A percentile compares a stretch with the other conserved stretches of the same genome.
phyloP scores from a whole-genome alignment of 176 grass and related monocot species.

The Oryza meyeriana region DNA sequence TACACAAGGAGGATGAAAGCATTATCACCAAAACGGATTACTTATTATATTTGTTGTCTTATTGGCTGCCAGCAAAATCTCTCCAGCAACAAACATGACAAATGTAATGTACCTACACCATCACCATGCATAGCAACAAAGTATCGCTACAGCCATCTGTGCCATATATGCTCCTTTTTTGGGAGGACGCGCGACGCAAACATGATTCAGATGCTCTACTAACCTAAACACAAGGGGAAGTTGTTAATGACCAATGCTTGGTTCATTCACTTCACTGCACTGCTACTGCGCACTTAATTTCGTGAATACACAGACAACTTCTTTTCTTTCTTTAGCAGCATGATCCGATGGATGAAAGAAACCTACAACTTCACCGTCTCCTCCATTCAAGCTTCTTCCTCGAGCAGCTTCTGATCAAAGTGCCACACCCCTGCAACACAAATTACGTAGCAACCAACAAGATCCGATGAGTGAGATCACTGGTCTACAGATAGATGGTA shows the following conservation, averaged over 20 bases:
- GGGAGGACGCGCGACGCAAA: not conserved
- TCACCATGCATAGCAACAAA: no score
- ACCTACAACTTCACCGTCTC: no score
- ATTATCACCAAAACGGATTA: no score
- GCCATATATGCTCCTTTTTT: no score
- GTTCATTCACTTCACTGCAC: not conserved
- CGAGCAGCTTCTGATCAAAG: constrained; percentile 75
- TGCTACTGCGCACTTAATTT: not conserved
- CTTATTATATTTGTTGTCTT: not conserved
- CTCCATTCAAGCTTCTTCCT: constrained; percentile 45
- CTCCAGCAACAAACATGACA: no score
- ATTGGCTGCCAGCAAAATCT: not conserved
- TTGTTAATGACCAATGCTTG: not conserved
- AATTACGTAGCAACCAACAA: not conserved
- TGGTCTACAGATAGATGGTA: not conserved
- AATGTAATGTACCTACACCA: no score
- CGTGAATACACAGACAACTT: not conserved
- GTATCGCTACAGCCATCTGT: no score
- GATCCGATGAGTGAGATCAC: not conserved
- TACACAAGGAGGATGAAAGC: not conserved
- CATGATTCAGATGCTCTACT: not conserved
- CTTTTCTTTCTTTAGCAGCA: not conserved
- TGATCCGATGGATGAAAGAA: no score
- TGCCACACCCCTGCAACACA: constrained; percentile 81
- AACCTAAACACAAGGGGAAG: not conserved